These are phyloP conservation scores for Candida rishiriensis DNA, from an alignment of 805 yeast genomes.

Conservation along the genomic window DNA sequence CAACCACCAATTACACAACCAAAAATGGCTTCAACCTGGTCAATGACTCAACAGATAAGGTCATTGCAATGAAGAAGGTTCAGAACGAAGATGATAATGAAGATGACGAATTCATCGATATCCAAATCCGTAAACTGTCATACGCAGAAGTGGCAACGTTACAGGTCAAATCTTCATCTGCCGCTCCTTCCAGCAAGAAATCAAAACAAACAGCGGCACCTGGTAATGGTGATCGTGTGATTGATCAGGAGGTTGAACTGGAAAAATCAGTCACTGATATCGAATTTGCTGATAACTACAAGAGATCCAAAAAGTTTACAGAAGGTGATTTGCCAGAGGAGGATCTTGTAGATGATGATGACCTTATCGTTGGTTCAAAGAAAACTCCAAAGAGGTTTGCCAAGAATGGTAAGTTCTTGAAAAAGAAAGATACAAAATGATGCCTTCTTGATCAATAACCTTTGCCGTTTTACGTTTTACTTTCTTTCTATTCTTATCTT, in stretches of 20 bases:
- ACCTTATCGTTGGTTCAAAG: slow-evolving; percentile 1
- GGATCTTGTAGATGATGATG: slow-evolving; percentile 5
- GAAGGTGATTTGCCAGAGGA: neutral
- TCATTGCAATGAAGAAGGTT: slow-evolving; percentile 30
- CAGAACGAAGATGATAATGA: slow-evolving; percentile 18
- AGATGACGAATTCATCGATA: slow-evolving; percentile 41
- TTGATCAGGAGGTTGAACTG: slow-evolving; percentile 28
- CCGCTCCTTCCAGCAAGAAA: neutral
- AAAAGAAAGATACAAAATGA: slow-evolving; percentile 8
- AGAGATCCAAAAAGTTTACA: slow-evolving; percentile 11
- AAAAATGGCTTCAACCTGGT: neutral
- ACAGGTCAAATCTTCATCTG: slow-evolving; percentile 11
- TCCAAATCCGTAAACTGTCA: slow-evolving; percentile 43
- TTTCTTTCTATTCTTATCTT: neutral
- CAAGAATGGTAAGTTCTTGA: slow-evolving; percentile 15
- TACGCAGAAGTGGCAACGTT: slow-evolving; percentile 50
- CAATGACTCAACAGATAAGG: slow-evolving; percentile 20
- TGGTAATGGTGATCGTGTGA: slow-evolving; percentile 10
- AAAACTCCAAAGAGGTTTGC: slow-evolving; percentile 16
- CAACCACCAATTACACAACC: too few relatives aligned
- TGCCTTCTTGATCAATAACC: neutral
- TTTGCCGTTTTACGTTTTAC: neutral
- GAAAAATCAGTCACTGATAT: slow-evolving; percentile 31
- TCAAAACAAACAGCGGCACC: neutral
- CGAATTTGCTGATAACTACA: slow-evolving; percentile 24